Evolutionary conservation across 2,329 filamentous ascomycete species (phyloP), one percentile per base, ranked within the genome.

Genomic region (Scedosporium dehoogii): DNA sequence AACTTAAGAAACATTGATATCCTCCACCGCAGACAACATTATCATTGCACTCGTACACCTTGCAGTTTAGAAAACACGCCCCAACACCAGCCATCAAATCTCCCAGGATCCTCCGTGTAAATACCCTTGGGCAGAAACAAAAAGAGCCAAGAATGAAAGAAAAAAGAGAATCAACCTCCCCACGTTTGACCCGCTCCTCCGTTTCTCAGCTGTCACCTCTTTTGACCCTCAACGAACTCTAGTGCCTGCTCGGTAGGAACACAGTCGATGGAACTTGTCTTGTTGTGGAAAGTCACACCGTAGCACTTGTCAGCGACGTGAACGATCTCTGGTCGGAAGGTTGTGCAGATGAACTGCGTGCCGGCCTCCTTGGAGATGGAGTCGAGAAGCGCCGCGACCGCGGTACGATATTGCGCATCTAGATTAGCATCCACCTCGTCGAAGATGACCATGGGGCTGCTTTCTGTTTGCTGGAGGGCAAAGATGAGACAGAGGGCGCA

Each of bases 341-440:
- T 99, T 3, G 94, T 99, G 81, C 94, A 97, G 74, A 99, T 99
- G 73, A 99, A 99, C 74, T 99, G 83, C 59, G 83, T 86, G 65
- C 82, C 81, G 14, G 81, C 82, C 67, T 86, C 84, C 64, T 82
- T 78, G 14, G 87, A 91, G 66, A 91, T 92, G 62, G 86, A 87
- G 70, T 93, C 81, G 23, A 99, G 82, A 78, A 97, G 90, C 63
- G 90, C 84, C 2, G 94, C 94, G 10, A 99, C 94, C 1, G 94
- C 93, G 1, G 94, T 97, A 65, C 94, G 89, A 78, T 99, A 99
- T 75, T 99, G 94, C 1, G 94, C 92, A 73, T 99, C 94, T 25
- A 99, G 84, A 73, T 99, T 99, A 74, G 94, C 94, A 72, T 99
- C 94, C 66, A 99, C 96, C 76, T 99, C 94, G 74, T 99, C 94